Evolutionary conservation across 1,139 yeast species (phyloP).

Genomic region (Pichia sp.): DNA sequence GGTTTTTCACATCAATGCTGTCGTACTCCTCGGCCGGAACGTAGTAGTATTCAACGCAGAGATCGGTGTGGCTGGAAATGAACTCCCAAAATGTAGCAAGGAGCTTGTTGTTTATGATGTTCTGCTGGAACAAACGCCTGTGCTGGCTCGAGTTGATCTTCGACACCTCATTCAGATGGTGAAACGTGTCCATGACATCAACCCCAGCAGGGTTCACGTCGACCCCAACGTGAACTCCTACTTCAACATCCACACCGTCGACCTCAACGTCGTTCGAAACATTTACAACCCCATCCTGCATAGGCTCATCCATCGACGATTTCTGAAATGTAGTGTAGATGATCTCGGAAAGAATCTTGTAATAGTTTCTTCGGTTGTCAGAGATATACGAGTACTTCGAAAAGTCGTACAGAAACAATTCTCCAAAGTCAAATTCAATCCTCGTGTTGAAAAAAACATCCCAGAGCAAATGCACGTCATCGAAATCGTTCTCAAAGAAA

Average conservation of each 20-base stretch:
- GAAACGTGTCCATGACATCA: slow-evolving; percentile 25
- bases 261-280: slow-evolving; percentile 9
- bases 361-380: slow-evolving; percentile 11
- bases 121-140: not conserved
- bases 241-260: slow-evolving; percentile 11
- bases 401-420: slow-evolving; percentile 1
- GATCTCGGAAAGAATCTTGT: slow-evolving; percentile 9
- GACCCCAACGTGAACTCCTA: slow-evolving; percentile 17
- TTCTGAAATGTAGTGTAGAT: slow-evolving; percentile 5
- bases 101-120: slow-evolving; percentile 10
- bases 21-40: slow-evolving; percentile 1
- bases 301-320: slow-evolving; percentile 10
- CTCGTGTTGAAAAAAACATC: slow-evolving; percentile 15
- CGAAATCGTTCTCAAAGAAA: slow-evolving; percentile 6
- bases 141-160: not conserved
- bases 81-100: slow-evolving; percentile 25
- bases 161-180: slow-evolving; percentile 20
- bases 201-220: slow-evolving; percentile 11
- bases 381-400: not conserved
- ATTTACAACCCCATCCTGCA: slow-evolving; percentile 18
- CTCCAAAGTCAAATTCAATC: not conserved
- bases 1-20: not conserved
- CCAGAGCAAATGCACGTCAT: slow-evolving; percentile 8
- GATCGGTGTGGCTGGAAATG: slow-evolving; percentile 15
- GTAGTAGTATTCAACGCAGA: slow-evolving; percentile 22